Conservation (phyloP, 441 rosid genomes). For the Metrosideros polymorpha region DNA sequence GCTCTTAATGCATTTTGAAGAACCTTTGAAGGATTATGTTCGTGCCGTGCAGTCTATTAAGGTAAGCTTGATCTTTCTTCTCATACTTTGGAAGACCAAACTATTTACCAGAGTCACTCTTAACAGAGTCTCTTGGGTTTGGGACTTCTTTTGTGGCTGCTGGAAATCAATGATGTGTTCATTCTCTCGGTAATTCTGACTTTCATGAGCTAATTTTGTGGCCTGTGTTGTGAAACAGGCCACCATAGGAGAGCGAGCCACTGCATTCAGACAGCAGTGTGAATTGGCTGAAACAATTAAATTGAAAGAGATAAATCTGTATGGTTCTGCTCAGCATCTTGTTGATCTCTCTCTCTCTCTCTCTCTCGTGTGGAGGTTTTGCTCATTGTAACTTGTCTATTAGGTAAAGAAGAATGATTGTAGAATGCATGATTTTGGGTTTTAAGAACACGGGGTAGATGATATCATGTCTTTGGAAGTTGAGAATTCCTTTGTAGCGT, state of each 20-base stretch:
- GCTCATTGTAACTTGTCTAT: background rate
- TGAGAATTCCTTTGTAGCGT: background rate
- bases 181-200: background rate
- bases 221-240: slow-evolving; percentile 44
- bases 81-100: background rate
- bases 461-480: background rate
- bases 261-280: slow-evolving; percentile 88
- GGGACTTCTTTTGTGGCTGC: background rate
- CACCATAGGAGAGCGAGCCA: slow-evolving; percentile 88
- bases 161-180: background rate
- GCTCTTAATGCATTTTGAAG: slow-evolving; percentile 93
- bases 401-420: background rate
- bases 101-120: background rate
- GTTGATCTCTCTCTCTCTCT: background rate
- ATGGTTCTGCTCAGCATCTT: slow-evolving; percentile 13
- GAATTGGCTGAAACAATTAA: slow-evolving; percentile 93
- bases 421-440: background rate
- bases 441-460: background rate
- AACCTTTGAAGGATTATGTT: slow-evolving; percentile 96
- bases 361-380: background rate
- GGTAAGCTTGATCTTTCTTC: slow-evolving; percentile 24
- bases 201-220: background rate
- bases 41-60: slow-evolving; percentile 90
- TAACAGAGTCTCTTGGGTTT: background rate
- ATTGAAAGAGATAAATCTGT: slow-evolving; percentile 98